Evolutionary conservation across 2,329 filamentous ascomycete genomes (phyloP), one percentile per base, ranked within the genome.

Genomic region (Cytospora piceae): DNA sequence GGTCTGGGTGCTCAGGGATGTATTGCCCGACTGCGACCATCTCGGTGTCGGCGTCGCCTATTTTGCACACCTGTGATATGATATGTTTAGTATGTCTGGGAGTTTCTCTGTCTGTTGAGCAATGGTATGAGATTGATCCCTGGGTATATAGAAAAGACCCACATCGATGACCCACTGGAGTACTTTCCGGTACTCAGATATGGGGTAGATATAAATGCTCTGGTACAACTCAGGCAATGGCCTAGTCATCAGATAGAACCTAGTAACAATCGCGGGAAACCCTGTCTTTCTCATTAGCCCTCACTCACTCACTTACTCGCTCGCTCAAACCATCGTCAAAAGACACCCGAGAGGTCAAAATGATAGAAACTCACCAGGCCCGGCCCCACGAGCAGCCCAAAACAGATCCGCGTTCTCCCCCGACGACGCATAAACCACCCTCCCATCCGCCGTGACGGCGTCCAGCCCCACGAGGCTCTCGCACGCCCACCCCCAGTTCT

Each of bases 401-500:
- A 80, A 81, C 0, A 84, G 73, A 51, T 84, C 82, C 4, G 67
- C 62, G 64, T 84, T 81, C 64, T 81, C 72, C 8, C 71, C 68
- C 22, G 71, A 69, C 61, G 75, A 74, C 67, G 76, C 78, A 64
- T 76, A 74, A 20, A 80, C 66, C 65, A 74, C 69, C 63, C 76
- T 71, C 0, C 77, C 82, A 8, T 80, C 72, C 0, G 81, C 81
- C 1, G 80, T 81, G 2, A 84, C 80, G 1, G 82, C 80, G 63
- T 84, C 82, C 12, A 84, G 69, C 1, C 74, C 80, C 2, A 76
- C 61, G 1, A 85, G 74, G 17, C 73, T 72, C 69, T 84, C 80
- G 63, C 83, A 85, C 0, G 82, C 82, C 80, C 82, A 85, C 0
- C 84, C 83, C 83, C 83, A 85, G 67, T 81, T 83, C 72, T 79